A percentile compares a stretch with the other conserved stretches of the same genome.
Conservation (phyloP, 352 stramenopile genomes). For the Peronospora farinosa region DNA sequence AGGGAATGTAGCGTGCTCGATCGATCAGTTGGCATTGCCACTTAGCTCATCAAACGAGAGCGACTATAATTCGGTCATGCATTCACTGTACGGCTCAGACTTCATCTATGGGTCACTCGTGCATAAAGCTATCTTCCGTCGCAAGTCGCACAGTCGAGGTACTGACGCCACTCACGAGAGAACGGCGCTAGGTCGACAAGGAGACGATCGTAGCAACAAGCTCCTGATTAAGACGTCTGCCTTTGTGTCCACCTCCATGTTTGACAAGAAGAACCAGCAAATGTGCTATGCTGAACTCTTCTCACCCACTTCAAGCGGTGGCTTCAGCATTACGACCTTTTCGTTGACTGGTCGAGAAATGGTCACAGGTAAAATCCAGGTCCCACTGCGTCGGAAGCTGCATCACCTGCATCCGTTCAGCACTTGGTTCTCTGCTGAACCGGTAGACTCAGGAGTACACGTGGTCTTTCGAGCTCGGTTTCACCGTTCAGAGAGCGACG, state of each 20-base stretch:
- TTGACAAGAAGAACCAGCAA: slow-evolving; percentile 36
- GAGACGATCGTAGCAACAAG: slow-evolving; percentile 8
- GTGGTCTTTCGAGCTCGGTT: slow-evolving; percentile 23
- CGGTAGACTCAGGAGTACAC: slow-evolving; percentile 18
- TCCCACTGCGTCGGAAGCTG: slow-evolving; percentile 9
- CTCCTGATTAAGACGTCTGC: slow-evolving; percentile 31
- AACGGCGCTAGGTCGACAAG: neutral
- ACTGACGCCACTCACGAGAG: neutral
- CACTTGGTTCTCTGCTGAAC: slow-evolving; percentile 24
- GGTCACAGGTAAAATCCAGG: slow-evolving; percentile 17
- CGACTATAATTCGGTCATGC: slow-evolving; percentile 39
- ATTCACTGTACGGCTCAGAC: slow-evolving; percentile 30
- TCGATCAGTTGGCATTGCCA: slow-evolving; percentile 15
- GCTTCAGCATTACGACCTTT: slow-evolving; percentile 26
- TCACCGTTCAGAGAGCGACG: slow-evolving; percentile 17
- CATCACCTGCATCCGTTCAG: slow-evolving; percentile 26
- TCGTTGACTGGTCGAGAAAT: slow-evolving; percentile 24
- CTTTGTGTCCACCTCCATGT: slow-evolving; percentile 24
- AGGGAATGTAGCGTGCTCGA: slow-evolving; percentile 19
- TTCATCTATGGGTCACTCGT: slow-evolving; percentile 46
- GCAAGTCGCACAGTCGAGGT: slow-evolving; percentile 1
- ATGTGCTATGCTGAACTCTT: slow-evolving; percentile 32
- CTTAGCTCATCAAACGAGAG: slow-evolving; percentile 26
- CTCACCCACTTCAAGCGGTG: slow-evolving; percentile 19
- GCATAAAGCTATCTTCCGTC: slow-evolving; percentile 18